A percentile compares a stretch with the other conserved stretches of the same genome.
phyloP scores from a whole-genome alignment of 495 filamentous ascomycete species.

The Podospora australis region DNA sequence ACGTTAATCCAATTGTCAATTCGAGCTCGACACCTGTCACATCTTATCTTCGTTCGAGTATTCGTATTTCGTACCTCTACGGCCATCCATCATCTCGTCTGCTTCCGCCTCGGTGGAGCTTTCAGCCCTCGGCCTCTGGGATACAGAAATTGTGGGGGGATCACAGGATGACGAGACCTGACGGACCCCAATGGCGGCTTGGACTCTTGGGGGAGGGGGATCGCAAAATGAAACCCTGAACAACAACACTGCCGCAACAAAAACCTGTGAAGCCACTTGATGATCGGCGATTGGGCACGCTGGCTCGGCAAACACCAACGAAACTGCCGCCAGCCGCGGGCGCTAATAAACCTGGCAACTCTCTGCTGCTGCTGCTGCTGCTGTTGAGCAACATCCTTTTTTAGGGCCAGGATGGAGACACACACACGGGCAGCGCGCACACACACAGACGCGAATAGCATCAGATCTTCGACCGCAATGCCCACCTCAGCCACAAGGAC shows the following conservation, averaged over 20 bases:
- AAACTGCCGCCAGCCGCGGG: conserved; percentile 21
- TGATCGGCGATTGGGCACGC: background rate
- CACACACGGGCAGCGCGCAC: too few relatives aligned
- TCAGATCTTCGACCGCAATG: too few relatives aligned
- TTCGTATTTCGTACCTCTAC: too few relatives aligned
- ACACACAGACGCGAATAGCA: too few relatives aligned
- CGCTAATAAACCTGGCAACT: too few relatives aligned
- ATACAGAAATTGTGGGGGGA: background rate
- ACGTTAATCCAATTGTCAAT: background rate
- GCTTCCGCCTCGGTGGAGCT: background rate
- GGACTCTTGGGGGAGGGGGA: background rate
- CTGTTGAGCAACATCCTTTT: background rate
- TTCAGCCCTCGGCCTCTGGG: background rate
- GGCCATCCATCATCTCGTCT: background rate
- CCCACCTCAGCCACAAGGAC: too few relatives aligned
- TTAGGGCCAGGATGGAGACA: background rate
- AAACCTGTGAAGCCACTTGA: background rate
- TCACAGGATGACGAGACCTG: background rate
- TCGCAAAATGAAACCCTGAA: background rate
- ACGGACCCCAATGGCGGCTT: background rate
- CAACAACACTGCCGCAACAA: background rate
- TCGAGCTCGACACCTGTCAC: too few relatives aligned
- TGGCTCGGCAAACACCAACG: too few relatives aligned
- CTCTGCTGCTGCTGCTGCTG: background rate
- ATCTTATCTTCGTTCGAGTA: too few relatives aligned